phyloP scores from a whole-genome alignment of 192 early-diverging fungal genomes.

The Entophlyctis luteolus region DNA sequence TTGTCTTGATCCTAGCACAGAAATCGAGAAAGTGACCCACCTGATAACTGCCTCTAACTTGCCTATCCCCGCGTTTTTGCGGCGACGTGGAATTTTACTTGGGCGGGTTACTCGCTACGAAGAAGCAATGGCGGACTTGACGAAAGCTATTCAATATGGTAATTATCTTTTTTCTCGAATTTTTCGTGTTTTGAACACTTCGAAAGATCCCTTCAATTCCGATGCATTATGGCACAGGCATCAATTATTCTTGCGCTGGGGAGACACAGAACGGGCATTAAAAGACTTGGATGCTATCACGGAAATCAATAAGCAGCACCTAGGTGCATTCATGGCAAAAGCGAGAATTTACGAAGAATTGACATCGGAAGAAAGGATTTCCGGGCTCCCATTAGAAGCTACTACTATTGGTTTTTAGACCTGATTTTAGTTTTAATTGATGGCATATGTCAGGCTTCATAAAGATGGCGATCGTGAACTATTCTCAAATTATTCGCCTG shows the following conservation, averaged over 20 bases:
- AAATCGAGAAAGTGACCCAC: slow-evolving; percentile 38
- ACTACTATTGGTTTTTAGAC: background rate
- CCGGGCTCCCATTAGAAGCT: slow-evolving; percentile 15
- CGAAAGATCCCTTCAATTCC: slow-evolving; percentile 50
- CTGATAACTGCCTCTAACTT: slow-evolving; percentile 32
- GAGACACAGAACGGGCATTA: slow-evolving; percentile 41
- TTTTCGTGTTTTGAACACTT: background rate
- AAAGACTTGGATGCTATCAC: slow-evolving; percentile 51
- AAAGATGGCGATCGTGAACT: slow-evolving; percentile 50
- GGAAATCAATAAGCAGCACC: slow-evolving; percentile 39
- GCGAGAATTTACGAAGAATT: slow-evolving; percentile 51
- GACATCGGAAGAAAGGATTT: slow-evolving; percentile 8
- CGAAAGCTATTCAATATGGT: slow-evolving; percentile 47
- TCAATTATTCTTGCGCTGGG: slow-evolving; percentile 42
- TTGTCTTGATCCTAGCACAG: slow-evolving; percentile 24
- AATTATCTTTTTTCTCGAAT: background rate
- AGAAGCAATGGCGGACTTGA: slow-evolving; percentile 41
- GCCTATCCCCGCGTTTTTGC: slow-evolving; percentile 42
- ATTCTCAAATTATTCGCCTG: slow-evolving; percentile 52
- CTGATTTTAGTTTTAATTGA: background rate
- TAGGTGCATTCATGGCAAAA: slow-evolving; percentile 50
- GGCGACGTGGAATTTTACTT: slow-evolving; percentile 40
- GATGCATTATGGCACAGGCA: slow-evolving; percentile 53
- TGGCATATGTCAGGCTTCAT: slow-evolving; percentile 21
- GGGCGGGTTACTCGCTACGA: slow-evolving; percentile 35